Conservation (phyloP, 495 filamentous ascomycete genomes). For the Bryoglossum gracile region DNA sequence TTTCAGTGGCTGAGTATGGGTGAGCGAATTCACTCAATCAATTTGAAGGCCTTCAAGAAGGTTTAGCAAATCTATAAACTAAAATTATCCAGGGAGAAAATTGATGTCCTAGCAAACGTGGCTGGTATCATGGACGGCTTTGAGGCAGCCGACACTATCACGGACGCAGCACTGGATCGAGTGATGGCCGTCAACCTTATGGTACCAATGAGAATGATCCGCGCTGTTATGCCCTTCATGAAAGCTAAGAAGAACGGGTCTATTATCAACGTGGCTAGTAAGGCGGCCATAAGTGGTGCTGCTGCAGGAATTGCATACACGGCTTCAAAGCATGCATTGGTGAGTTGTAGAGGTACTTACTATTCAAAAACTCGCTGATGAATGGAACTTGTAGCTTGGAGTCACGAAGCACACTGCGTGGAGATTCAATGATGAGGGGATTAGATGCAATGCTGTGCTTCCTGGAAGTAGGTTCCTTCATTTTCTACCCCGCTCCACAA, state of each 20-base stretch:
- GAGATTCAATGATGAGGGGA: conserved; percentile 34
- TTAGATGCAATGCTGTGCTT: conserved; percentile 29
- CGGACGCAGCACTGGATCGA: conserved; percentile 27
- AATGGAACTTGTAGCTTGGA: conserved; percentile 25
- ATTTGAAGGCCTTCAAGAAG: not conserved
- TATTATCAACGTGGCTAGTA: conserved; percentile 36
- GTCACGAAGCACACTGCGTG: conserved; percentile 40
- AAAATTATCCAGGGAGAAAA: conserved; percentile 5
- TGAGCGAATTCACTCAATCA: conserved; percentile 11
- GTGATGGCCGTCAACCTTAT: conserved; percentile 33
- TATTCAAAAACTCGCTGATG: no score
- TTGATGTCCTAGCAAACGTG: conserved; percentile 36
- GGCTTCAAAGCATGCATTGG: conserved; percentile 30
- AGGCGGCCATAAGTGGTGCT: conserved; percentile 32
- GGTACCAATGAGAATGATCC: conserved; percentile 33
- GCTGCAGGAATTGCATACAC: conserved; percentile 36
- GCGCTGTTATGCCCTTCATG: conserved; percentile 32
- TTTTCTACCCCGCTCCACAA: no score
- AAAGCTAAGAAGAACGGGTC: conserved; percentile 28
- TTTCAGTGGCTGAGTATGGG: conserved; percentile 28
- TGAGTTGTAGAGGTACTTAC: no score
- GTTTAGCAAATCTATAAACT: no score
- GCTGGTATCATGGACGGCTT: conserved; percentile 36
- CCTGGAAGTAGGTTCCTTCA: conserved; percentile 28
- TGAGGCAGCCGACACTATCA: conserved; percentile 27